Evolutionary conservation across 108 stramenopile species (phyloP).

Genomic region (Seminavis robusta): DNA sequence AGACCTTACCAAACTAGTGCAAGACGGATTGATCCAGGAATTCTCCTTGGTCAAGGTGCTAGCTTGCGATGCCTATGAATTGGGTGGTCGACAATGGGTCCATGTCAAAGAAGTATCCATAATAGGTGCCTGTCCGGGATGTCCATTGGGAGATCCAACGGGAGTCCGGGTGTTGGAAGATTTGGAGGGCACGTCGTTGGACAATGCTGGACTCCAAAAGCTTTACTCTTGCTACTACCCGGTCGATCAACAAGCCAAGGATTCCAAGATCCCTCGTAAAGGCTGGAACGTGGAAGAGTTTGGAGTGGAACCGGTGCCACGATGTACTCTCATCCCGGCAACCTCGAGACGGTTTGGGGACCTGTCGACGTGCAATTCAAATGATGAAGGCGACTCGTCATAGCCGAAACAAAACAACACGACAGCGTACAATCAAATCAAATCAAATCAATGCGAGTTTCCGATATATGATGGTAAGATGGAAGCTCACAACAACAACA

Average conservation of each 20-base stretch:
- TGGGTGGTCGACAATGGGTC: background rate
- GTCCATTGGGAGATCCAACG: slow-evolving; percentile 22
- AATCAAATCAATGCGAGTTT: no score
- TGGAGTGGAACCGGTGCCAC: slow-evolving; percentile 15
- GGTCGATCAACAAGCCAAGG: slow-evolving; percentile 4
- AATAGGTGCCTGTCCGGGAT: slow-evolving; percentile 21
- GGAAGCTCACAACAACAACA: no score
- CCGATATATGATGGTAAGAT: no score
- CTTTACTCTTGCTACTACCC: slow-evolving; percentile 26
- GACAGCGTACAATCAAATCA: no score
- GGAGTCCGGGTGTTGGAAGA: slow-evolving; percentile 8
- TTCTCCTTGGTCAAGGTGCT: slow-evolving; percentile 18
- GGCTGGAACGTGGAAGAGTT: slow-evolving; percentile 27
- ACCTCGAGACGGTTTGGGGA: no score
- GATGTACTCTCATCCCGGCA: slow-evolving; percentile 25
- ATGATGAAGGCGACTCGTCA: no score
- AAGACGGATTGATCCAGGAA: slow-evolving; percentile 8
- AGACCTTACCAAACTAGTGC: background rate
- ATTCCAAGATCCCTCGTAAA: slow-evolving; percentile 20
- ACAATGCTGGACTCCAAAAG: background rate
- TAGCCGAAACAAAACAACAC: no score
- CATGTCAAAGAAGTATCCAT: slow-evolving; percentile 26
- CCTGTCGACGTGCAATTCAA: no score
- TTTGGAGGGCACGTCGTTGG: slow-evolving; percentile 5
- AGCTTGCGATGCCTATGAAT: slow-evolving; percentile 5